Base-by-base conservation (phyloP, 169 alveolate genomes). In the Cyclospora cayetanensis region DNA sequence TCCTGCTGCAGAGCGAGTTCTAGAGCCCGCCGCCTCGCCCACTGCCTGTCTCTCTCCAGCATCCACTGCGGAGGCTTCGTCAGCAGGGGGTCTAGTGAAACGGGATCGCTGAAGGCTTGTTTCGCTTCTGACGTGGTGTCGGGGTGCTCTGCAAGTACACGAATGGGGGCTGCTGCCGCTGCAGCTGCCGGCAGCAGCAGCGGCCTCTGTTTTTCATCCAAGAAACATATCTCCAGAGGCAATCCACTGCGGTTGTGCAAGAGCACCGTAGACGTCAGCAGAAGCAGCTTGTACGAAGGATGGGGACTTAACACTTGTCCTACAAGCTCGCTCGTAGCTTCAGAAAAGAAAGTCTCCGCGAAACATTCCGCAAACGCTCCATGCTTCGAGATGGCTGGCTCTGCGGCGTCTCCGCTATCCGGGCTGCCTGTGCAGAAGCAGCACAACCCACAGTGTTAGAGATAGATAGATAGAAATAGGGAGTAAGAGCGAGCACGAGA, bases 261-360 rank as follows among this genome's bases (percentile, higher is more conserved):
- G 42, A 96, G 82, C 91, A 96, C 96, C 0, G 97, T 95, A 29
- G 97, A 94, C 3, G 97, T 93, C 93, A 96, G 93, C 92, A 96
- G 84, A 70, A 96, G 92, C 90, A 96, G 94, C 94, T 96, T 96
- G 93, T 95, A 96, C 53, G 97, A 95, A 4, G 97, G 97, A 85
- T 95, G 96, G n/a, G 98, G 98, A 22, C 96, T 94, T 86, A 94
- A 90, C 34, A 96, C 96, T 91, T 95, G 96, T 52, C 97, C 95
- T 4, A 96, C 93, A 35, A 79, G 72, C 79, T 89, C 90, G 72
- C 74, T 20, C 55, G 20, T 35, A 27, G 82, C 46, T 1, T n/a
- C n/a, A n/a, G n/a, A n/a, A n/a, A n/a, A n/a, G n/a, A n/a, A n/a
- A n/a, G n/a, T n/a, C n/a, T n/a, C n/a, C n/a, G n/a, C n/a, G n/a